These are phyloP conservation scores for Scleroderma bovista DNA, from an alignment of 768 basidiomycete species.

Conservation along the genomic window DNA sequence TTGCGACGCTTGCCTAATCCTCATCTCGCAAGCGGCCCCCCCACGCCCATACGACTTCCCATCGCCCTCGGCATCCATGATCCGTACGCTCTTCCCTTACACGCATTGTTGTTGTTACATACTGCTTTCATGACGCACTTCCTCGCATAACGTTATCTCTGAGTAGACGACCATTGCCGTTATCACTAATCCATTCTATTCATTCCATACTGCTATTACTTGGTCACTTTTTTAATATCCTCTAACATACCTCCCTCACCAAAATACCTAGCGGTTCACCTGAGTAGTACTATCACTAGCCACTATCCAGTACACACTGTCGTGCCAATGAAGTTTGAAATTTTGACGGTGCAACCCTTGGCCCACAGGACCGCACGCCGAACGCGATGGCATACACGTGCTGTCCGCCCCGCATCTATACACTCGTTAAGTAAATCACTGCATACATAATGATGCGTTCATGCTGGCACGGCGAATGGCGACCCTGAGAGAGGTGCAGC, in stretches of 20 bases:
- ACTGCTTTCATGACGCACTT: conserved; percentile 32
- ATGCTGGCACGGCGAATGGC: not conserved
- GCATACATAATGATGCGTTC: not conserved
- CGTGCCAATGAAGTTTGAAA: not conserved
- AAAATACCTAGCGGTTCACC: conserved; percentile 11
- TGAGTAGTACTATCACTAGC: not conserved
- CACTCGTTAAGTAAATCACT: not conserved
- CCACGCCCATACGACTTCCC: conserved; percentile 10
- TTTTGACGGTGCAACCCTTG: not conserved
- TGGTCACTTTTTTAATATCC: conserved; percentile 24
- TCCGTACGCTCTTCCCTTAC: conserved; percentile 21
- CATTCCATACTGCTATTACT: conserved; percentile 23
- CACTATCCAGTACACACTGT: not conserved
- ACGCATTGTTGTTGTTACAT: conserved; percentile 38
- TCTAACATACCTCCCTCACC: conserved; percentile 21
- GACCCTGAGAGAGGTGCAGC: not conserved
- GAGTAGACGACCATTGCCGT: conserved; percentile 23
- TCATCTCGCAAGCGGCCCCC: conserved; percentile 6
- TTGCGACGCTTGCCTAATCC: conserved; percentile 7
- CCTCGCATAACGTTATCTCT: conserved; percentile 27
- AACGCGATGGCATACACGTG: not conserved
- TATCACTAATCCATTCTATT: conserved; percentile 29
- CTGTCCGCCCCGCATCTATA: not conserved
- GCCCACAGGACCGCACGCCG: not conserved
- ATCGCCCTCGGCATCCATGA: conserved; percentile 22